Evolutionary conservation across 2,329 filamentous ascomycete genomes (phyloP), one percentile per base, ranked within the genome.

Genomic region (Alternaria longipes): DNA sequence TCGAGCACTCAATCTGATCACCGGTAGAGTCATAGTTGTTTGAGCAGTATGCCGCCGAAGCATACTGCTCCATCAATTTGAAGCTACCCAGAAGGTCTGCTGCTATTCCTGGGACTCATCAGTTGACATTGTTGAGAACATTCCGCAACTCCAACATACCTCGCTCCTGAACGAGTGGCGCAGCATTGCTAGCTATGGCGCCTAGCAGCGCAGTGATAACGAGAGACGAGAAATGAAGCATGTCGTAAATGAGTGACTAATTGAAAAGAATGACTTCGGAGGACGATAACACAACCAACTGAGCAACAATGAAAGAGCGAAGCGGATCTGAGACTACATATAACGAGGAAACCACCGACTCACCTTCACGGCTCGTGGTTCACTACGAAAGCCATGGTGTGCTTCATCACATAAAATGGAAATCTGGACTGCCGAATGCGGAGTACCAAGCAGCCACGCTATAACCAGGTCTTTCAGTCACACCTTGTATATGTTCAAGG

Each of bases 41-140:
- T 5, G 78, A 63, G 69, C 85, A 86, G 68, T 86, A 86, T n/a
- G 84, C 79, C 12, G 85, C 84, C 1, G 83, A 83, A 9, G 84
- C 78, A 70, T 84, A 87, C 62, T 86, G 73, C 9, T 67, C 67
- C 72, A 78, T 77, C 28, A 78, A 52, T 18, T 70, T 69, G 51
- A 78, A 70, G 8, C 55, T 68, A 30, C 56, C 41, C 26, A 76
- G 56, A 16, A 76, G 63, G 18, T 56, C 53, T 9, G 63, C 22
- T 11, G 62, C 59, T 41, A 78, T 65, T 8, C 57, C 71, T 67
- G 36, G n/a, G 1, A 6, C 11, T 4, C 12, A 12, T 64, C 26
- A 68, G 59, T 36, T 18, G 42, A 28, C 3, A 9, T 22, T 4
- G 12, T 7, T 8, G 14, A 18, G 24, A 7, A 5, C 9, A 22